Evolutionary conservation across 176 grass and related monocot genomes (phyloP), one percentile per base, ranked within the genome.

Genomic region (Musa troglodytarum): DNA sequence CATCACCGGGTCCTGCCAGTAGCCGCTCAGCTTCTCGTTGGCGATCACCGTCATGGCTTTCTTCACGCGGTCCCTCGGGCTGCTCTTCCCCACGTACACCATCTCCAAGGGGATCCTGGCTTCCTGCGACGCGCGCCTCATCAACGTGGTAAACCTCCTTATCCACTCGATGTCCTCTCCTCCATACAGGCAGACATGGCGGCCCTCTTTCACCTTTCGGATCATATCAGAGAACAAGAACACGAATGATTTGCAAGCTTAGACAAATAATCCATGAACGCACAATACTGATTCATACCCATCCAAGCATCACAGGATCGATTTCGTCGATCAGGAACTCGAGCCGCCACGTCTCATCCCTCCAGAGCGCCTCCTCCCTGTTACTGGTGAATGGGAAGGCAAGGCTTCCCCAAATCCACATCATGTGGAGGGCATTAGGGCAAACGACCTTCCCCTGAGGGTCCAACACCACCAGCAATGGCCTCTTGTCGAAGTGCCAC

Each of bases 71-170:
- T 83, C 85, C 76, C 74, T 83, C 0, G 85, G 49, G 64, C 76
- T 80, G 65, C 85, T 87, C 81, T 87, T 87, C 15, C 85, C 85
- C 17, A 87, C 85, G 25, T 87, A 87, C 10, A 87, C 72, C 85
- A 87, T 87, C 49, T 83, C 81, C 13, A 87, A 8, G 12, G 68
- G 53, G 49, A 87, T 70, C 8, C 20, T 4, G 4, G 75, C 49
- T 13, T 87, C 85, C 72, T 77, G 81, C 16, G 81, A 54, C 43
- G 76, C 75, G 19, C 55, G 25, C 7, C 71, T 50, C 12, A 87
- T 52, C 12, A 63, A 1, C n/a, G 63, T n/a, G 25, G 85, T 87
- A 75, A 87, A 87, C 65, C 58, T 56, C 53, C 54, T 29, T 11
- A 87, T 87, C 85, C 85, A 87, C 1, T 72, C 65, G 10, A 87